phyloP scores from a whole-genome alignment of 192 early-diverging fungal species.

The Thamnidium elegans region DNA sequence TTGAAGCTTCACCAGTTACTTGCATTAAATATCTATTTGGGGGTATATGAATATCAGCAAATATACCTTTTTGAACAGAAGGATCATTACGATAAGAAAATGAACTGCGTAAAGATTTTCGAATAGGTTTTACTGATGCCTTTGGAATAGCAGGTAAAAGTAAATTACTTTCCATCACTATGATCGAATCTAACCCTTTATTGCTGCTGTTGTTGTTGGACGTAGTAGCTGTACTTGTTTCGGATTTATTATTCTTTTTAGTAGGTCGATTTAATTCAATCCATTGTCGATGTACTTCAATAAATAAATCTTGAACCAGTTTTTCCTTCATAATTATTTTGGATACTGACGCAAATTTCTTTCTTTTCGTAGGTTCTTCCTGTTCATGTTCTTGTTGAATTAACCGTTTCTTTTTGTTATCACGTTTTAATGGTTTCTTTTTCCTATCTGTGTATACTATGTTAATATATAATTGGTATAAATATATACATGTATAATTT shows the following conservation, averaged over 20 bases:
- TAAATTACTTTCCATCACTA: slow-evolving; percentile 5
- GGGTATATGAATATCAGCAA: slow-evolving; percentile 35
- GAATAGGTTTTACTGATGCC: slow-evolving; percentile 5
- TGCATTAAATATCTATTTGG: slow-evolving; percentile 65
- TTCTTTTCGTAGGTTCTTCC: not conserved
- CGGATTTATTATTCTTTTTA: not conserved
- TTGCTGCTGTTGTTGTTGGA: not conserved
- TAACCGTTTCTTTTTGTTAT: not conserved
- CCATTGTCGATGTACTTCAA: slow-evolving; percentile 11
- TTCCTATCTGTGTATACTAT: not conserved
- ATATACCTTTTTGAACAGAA: slow-evolving; percentile 11
- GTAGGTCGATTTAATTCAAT: slow-evolving; percentile 8
- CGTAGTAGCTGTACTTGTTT: too few species aligned
- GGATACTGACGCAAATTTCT: not conserved
- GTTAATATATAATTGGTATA: not conserved
- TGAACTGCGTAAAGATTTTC: not conserved
- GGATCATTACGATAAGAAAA: slow-evolving; percentile 11
- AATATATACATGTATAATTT: too few species aligned
- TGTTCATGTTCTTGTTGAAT: too few species aligned
- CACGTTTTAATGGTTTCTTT: not conserved
- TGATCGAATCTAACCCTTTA: not conserved
- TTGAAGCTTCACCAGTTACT: slow-evolving; percentile 68
- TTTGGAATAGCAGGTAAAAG: slow-evolving; percentile 12
- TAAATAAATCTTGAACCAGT: slow-evolving; percentile 6
- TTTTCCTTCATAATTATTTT: slow-evolving; percentile 6